These are phyloP conservation scores for Malassezia globosa DNA, from an alignment of 1,284 basidiomycete genomes.

Conservation along the genomic window DNA sequence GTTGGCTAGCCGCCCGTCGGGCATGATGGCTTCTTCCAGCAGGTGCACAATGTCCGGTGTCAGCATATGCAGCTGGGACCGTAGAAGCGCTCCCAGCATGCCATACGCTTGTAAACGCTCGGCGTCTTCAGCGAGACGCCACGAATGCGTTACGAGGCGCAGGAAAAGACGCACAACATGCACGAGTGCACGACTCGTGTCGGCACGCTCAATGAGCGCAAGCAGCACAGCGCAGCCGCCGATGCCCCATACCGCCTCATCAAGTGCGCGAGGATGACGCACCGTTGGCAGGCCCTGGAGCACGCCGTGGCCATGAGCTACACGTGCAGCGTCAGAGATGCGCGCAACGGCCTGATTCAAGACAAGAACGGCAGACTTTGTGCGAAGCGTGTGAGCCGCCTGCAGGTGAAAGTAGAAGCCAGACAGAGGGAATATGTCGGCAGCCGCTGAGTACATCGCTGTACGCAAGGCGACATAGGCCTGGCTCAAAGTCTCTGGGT, in stretches of 20 bases:
- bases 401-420: conserved; percentile 32
- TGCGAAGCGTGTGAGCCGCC: conserved; percentile 21
- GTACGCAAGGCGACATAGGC: conserved; percentile 25
- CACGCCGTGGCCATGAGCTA: conserved; percentile 3
- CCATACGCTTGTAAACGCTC: conserved; percentile 55
- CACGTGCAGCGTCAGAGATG: conserved; percentile 19
- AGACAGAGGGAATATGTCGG: conserved; percentile 24
- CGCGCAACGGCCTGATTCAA: conserved; percentile 28
- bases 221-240: conserved; percentile 70
- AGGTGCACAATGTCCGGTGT: conserved; percentile 65
- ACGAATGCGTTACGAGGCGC: conserved; percentile 67
- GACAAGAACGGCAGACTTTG: conserved; percentile 7
- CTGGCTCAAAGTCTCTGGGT: conserved; percentile 19
- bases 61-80: conserved; percentile 63
- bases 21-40: conserved; percentile 69
- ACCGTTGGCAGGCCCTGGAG: conserved; percentile 48
- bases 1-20: conserved; percentile 70
- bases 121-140: conserved; percentile 53
- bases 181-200: conserved; percentile 62
- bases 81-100: conserved; percentile 63
- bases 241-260: conserved; percentile 67
- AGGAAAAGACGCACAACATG: conserved; percentile 62
- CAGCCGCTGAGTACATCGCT: conserved; percentile 24
- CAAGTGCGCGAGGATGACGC: conserved; percentile 58
- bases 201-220: conserved; percentile 53